phyloP scores from a whole-genome alignment of 2,329 filamentous ascomycete species.

The Fusarium lateritium region DNA sequence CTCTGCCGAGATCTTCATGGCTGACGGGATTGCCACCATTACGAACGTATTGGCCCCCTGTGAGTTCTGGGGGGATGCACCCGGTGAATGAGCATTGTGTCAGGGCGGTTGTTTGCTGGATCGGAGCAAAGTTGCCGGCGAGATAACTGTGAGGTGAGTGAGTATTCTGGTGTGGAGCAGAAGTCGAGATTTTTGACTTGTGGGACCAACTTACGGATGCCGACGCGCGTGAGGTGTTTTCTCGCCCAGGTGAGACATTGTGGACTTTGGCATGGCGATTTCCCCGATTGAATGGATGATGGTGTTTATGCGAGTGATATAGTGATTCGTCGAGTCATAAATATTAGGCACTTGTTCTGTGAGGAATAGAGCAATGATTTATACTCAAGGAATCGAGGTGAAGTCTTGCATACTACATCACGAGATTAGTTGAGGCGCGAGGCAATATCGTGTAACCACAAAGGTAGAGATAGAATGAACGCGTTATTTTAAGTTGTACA shows the following conservation, averaged over 20 bases:
- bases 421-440: not conserved
- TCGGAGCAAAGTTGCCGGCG: conserved; percentile 78
- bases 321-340: too few species aligned
- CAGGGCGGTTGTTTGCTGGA: conserved; percentile 68
- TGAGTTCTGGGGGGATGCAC: conserved; percentile 73
- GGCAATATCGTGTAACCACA: not conserved
- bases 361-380: not conserved
- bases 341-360: not conserved
- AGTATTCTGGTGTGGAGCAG: conserved; percentile 53
- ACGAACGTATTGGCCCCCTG: conserved; percentile 78
- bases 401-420: not conserved
- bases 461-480: too few species aligned
- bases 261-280: not conserved
- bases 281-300: not conserved
- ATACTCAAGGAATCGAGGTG: not conserved
- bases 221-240: not conserved
- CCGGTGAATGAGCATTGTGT: conserved; percentile 72
- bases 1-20: conserved; percentile 71
- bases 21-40: conserved; percentile 79
- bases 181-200: not conserved
- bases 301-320: not conserved
- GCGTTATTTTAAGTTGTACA: not conserved
- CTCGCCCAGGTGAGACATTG: not conserved
- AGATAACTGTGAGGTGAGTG: conserved; percentile 64
- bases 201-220: conserved; percentile 29